Evolutionary conservation across 306 rosid genomes (phyloP).

Genomic region (Medicago arabica): DNA sequence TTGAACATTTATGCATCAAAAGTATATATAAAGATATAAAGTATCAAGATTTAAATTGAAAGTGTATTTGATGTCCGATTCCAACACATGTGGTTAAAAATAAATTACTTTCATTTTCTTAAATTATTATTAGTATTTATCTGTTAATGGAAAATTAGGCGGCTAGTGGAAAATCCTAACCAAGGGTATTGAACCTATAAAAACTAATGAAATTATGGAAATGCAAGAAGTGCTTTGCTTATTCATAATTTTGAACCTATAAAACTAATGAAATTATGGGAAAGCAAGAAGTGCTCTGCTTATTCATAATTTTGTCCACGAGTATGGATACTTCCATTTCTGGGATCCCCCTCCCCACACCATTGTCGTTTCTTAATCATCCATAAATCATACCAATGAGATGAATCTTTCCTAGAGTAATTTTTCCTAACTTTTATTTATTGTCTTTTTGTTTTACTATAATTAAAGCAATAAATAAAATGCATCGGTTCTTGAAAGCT

Average conservation of each 20-base stretch:
- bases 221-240: constrained; percentile 39
- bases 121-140: too few relatives aligned
- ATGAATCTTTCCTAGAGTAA: background rate
- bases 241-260: constrained; percentile 35
- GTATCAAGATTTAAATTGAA: too few relatives aligned
- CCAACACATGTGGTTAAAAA: too few relatives aligned
- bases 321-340: constrained; percentile 22
- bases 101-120: too few relatives aligned
- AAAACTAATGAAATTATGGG: constrained; percentile 3
- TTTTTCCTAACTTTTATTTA: constrained; percentile 18
- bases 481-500: background rate
- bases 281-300: constrained; percentile 40
- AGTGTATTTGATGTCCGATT: too few relatives aligned
- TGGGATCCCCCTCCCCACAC: background rate
- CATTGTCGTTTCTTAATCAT: constrained; percentile 41
- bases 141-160: too few relatives aligned
- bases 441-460: background rate
- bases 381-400: constrained; percentile 14
- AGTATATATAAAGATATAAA: too few relatives aligned
- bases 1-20: too few relatives aligned
- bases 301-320: constrained; percentile 40
- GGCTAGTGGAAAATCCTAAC: constrained; percentile 9
- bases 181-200: background rate
- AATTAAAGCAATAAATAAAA: constrained; percentile 20
- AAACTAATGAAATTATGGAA: constrained; percentile 7